Percentiles rank a stretch among this genome's conserved stretches.
Conservation (phyloP, 345 rosid genomes). For the Brassica juncea region DNA sequence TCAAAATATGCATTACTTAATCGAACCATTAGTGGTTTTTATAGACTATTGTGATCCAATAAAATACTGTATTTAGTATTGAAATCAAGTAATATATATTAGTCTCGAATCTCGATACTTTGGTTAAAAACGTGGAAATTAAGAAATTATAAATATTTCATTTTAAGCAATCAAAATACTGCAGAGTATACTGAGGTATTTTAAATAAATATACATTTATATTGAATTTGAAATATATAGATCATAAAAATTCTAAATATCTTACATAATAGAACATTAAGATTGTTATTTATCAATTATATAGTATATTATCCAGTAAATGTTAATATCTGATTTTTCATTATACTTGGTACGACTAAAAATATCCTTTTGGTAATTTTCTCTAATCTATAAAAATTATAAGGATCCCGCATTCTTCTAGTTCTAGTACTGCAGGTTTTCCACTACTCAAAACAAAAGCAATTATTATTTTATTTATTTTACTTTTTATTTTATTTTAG, state of each 20-base stretch:
- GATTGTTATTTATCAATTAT: too few relatives aligned
- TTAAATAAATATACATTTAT: neutral
- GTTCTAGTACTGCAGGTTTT: neutral
- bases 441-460: neutral
- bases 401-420: neutral
- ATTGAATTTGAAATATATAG: neutral
- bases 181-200: neutral
- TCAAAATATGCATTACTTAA: neutral
- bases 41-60: neutral
- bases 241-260: neutral
- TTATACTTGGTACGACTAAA: neutral
- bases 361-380: neutral
- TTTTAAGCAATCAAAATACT: too few relatives aligned
- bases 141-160: neutral
- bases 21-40: neutral
- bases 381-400: neutral
- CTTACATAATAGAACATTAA: neutral
- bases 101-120: neutral
- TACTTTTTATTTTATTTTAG: too few relatives aligned
- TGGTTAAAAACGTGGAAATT: neutral
- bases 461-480: neutral
- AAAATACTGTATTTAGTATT: neutral
- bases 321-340: neutral
- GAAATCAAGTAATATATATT: neutral
- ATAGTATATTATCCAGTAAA: too few relatives aligned